These are phyloP conservation scores for Fomitiporia mediterranea DNA, from an alignment of 1,284 basidiomycete species.

Conservation along the genomic window DNA sequence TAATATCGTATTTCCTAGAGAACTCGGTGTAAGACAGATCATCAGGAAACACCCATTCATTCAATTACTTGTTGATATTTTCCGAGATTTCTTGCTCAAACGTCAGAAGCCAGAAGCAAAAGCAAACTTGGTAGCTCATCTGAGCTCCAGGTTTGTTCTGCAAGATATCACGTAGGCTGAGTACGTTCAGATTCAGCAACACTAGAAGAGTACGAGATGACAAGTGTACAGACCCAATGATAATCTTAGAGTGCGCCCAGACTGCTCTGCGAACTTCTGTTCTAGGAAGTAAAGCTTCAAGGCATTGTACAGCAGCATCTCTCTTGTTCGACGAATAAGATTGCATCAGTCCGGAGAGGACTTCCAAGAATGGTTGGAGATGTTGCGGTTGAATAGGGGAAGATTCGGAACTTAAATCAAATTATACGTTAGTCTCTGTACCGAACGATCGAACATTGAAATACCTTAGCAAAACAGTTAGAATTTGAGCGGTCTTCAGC, in stretches of 20 bases:
- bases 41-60: not conserved
- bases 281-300: constrained; percentile 82
- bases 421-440: not conserved
- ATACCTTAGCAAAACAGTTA: constrained; percentile 80
- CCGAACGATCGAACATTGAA: constrained; percentile 20
- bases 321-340: constrained; percentile 64
- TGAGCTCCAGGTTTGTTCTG: constrained; percentile 79
- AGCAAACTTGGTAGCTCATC: constrained; percentile 90
- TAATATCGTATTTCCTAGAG: constrained; percentile 81
- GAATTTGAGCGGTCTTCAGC: constrained; percentile 83
- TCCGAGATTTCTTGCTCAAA: constrained; percentile 85
- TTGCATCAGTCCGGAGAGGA: constrained; percentile 61
- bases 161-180: constrained; percentile 73
- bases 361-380: constrained; percentile 62
- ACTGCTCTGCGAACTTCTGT: constrained; percentile 72
- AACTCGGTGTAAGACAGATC: not conserved
- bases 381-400: constrained; percentile 50
- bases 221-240: constrained; percentile 47
- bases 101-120: constrained; percentile 91
- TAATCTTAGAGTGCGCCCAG: constrained; percentile 65
- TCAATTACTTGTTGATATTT: constrained; percentile 69
- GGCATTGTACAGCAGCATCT: constrained; percentile 87
- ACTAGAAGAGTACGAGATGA: not conserved
- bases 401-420: constrained; percentile 46
- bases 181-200: constrained; percentile 46